Base-by-base conservation (phyloP, 169 alveolate species). In the Plasmodium vinckei region DNA sequence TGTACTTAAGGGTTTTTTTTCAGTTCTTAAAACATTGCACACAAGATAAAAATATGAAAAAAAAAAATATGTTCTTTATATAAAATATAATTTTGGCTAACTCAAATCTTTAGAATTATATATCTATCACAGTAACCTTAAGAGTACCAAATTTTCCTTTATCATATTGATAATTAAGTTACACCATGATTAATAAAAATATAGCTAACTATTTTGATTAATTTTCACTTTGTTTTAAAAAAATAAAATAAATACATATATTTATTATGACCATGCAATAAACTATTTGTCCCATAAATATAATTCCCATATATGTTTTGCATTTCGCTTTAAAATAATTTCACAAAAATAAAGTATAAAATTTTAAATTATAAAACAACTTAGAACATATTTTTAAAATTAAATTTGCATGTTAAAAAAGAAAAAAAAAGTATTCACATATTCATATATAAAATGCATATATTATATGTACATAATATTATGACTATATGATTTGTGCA, bases 401-500 rank as follows among this genome's bases (percentile, higher is more conserved):
- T 42, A 71, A 17, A 44, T 33, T 33, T 33, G 42, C 42, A 33
- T 33, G 42, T 33, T 33, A n/a, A 71, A 21, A 51, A 7, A 69
- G 17, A 27, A 21, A 47, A 69, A 15, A 15, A 15, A 57, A 15
- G 25, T 57, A 57, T 23, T n/a, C 42, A 69, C 44, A 56, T 69
- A 15, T 33, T 15, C 5, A 44, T 71, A 53, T 71, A 23, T 33
- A 39, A 3, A 15, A 69, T 25, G 10, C 42, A 27, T n/a, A 67
- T 67, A 67, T 17, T 39, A 67, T 13, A 23, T n/a, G 25, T 67
- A 67, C 23, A 51, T 51, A 6, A 10, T 12, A 49, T 13, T 51
- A 51, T 13, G 33, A 13, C 33, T 67, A 67, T 67, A 51, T 19
- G 17, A 49, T 23, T 49, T 49, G 82, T 27, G 65, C 82, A 51